Evolutionary conservation across 108 stramenopile genomes (phyloP), one percentile per base, ranked within the genome.

Genomic region (Nannochloropsis salina): DNA sequence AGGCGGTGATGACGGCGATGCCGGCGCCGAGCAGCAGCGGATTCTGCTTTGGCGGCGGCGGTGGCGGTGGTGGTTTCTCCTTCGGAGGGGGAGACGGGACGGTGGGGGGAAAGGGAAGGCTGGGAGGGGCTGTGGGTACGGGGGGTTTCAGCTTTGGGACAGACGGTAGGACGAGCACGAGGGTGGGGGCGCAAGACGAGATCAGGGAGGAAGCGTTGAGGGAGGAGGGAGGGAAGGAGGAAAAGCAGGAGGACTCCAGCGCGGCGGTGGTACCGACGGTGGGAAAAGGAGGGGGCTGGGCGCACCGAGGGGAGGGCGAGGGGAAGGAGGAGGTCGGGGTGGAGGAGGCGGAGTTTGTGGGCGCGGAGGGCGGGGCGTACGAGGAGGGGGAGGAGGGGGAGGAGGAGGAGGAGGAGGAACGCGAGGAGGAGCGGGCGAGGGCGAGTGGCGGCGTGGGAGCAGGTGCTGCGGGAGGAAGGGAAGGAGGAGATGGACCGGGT

Each of bases 301-400:
- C 4, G n/a, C 61, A n/a, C 61, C n/a, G 61, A 74, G 20, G 61
- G 61, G 61, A 8, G 31, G 61, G 61, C 61, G n/a, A 3, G 61
- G 61, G 20, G 5, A 74, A 74, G 61, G 61, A 74, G 2, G 61
- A 74, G 61, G 61, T 74, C 20, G 61, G 20, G 61, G 61, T 74
- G 2, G 61, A 74, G 61, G 61, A 74, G 61, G 61, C 61, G 6
- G 61, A 74, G 61, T 74, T 74, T 74, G 61, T 74, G 61, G 61
- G 61, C 61, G 61, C 61, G 3, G 61, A 74, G 6, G 61, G 61
- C 15, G 61, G 61, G 61, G 8, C 61, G 5, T 74, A 74, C 61
- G 47, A 51, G 12, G 61, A 74, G 61, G 61, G n/a, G 15, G 61
- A 74, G 20, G 61, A 74, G 61, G 61, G n/a, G 5, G 61, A 74